Percentiles rank a stretch among this genome's conserved stretches.
Conservation (phyloP, 768 basidiomycete species). For the Cyclocybe cylindracea region DNA sequence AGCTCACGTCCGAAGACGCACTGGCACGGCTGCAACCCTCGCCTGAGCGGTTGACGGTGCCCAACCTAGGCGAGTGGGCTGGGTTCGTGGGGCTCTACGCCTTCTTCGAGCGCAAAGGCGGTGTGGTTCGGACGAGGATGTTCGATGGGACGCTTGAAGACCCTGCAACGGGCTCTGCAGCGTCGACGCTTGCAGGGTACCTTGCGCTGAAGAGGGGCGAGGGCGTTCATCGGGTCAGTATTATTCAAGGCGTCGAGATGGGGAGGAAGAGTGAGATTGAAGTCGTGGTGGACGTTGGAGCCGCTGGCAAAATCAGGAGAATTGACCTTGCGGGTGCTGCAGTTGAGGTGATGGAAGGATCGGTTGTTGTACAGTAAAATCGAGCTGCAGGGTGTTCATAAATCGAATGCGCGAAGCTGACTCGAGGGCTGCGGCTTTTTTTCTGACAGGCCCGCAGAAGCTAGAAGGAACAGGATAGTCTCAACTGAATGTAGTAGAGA, state of each 20-base stretch:
- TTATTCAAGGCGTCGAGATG: slow-evolving; percentile 49
- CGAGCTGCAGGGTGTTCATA: too few relatives aligned
- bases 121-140: slow-evolving; percentile 40
- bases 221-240: slow-evolving; percentile 35
- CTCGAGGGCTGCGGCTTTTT: too few relatives aligned
- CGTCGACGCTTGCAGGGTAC: slow-evolving; percentile 43
- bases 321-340: slow-evolving; percentile 41
- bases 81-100: slow-evolving; percentile 38
- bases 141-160: slow-evolving; percentile 42
- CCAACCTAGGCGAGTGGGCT: slow-evolving; percentile 39
- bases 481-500: too few relatives aligned
- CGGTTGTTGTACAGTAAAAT: slow-evolving; percentile 5
- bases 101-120: slow-evolving; percentile 33
- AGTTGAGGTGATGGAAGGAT: slow-evolving; percentile 42
- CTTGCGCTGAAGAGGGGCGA: slow-evolving; percentile 35
- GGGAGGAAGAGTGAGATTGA: slow-evolving; percentile 43
- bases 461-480: too few relatives aligned
- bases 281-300: slow-evolving; percentile 34
- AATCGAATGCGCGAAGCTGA: too few relatives aligned
- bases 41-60: slow-evolving; percentile 22
- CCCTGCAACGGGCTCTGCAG: slow-evolving; percentile 48
- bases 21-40: slow-evolving; percentile 31
- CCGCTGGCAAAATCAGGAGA: slow-evolving; percentile 24
- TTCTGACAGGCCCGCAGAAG: too few relatives aligned
- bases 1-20: slow-evolving; percentile 38